Evolutionary conservation across 345 rosid genomes (phyloP).

Genomic region (Aegle marmelos): DNA sequence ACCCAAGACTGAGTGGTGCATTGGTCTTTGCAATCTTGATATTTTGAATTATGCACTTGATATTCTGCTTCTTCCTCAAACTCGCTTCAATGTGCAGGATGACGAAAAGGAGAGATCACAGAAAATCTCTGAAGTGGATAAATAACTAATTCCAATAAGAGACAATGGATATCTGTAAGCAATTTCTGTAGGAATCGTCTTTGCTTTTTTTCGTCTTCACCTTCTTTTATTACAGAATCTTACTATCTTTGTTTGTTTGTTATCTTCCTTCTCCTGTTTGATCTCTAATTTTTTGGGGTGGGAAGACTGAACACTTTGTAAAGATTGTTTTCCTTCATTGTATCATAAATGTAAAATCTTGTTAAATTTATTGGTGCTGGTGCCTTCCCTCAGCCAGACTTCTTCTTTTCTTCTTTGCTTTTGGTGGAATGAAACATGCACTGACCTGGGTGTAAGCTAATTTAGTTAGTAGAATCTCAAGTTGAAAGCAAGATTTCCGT

Average conservation of each 20-base stretch:
- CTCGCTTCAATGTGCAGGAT: constrained; percentile 31
- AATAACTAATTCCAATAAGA: background rate
- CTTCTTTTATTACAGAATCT: background rate
- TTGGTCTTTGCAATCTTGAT: background rate
- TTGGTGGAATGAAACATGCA: too few relatives aligned
- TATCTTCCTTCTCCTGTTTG: background rate
- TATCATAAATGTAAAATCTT: background rate
- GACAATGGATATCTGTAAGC: too few relatives aligned
- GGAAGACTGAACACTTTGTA: background rate
- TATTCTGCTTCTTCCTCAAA: background rate
- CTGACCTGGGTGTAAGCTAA: too few relatives aligned
- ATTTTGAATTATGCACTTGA: background rate
- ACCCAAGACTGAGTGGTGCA: too few relatives aligned
- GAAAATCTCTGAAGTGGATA: background rate
- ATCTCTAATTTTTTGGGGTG: background rate
- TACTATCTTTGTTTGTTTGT: background rate
- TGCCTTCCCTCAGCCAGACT: background rate
- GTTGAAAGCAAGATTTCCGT: too few relatives aligned
- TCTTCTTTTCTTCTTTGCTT: background rate
- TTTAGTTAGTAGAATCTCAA: too few relatives aligned
- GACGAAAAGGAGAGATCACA: constrained; percentile 40
- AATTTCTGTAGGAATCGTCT: background rate
- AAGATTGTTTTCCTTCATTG: background rate
- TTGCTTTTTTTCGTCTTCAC: background rate
- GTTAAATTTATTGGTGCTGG: background rate